Evolutionary conservation across 1,139 yeast species (phyloP).

Genomic region (Pichia sp.): DNA sequence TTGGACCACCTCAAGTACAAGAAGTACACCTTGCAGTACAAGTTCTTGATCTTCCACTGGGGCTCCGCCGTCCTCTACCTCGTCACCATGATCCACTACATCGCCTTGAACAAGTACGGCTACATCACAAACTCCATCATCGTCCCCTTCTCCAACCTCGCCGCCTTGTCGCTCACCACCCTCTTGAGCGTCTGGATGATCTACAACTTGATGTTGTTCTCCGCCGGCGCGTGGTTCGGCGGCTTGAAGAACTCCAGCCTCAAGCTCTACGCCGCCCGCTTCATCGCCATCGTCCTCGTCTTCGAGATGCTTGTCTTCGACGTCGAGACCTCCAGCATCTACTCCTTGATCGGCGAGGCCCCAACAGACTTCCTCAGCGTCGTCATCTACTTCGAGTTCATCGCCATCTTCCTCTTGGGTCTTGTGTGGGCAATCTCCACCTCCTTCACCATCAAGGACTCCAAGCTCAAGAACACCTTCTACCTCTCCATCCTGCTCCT

Average conservation of each 20-base stretch:
- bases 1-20: slow-evolving; percentile 18
- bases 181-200: slow-evolving; percentile 29
- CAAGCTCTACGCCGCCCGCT: slow-evolving; percentile 19
- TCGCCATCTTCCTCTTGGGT: slow-evolving; percentile 20
- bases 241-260: slow-evolving; percentile 16
- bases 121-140: slow-evolving; percentile 22
- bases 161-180: slow-evolving; percentile 23
- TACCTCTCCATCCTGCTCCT: slow-evolving; percentile 20
- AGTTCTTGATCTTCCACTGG: slow-evolving; percentile 24
- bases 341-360: slow-evolving; percentile 27
- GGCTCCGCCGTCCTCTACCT: slow-evolving; percentile 22
- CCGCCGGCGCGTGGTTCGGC: slow-evolving; percentile 30
- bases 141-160: slow-evolving; percentile 22
- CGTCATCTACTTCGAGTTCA: slow-evolving; percentile 26
- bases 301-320: slow-evolving; percentile 29
- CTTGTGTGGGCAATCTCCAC: slow-evolving; percentile 23
- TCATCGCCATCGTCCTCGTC: slow-evolving; percentile 20
- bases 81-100: slow-evolving; percentile 20
- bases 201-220: slow-evolving; percentile 29
- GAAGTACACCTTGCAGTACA: slow-evolving; percentile 27
- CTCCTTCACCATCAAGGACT: slow-evolving; percentile 14
- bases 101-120: slow-evolving; percentile 26
- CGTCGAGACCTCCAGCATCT: slow-evolving; percentile 27
- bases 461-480: slow-evolving; percentile 18
- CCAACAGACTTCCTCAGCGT: slow-evolving; percentile 22